These are phyloP conservation scores for Vitellaria paradoxa DNA, from an alignment of 179 eudicot genomes.

Conservation along the genomic window DNA sequence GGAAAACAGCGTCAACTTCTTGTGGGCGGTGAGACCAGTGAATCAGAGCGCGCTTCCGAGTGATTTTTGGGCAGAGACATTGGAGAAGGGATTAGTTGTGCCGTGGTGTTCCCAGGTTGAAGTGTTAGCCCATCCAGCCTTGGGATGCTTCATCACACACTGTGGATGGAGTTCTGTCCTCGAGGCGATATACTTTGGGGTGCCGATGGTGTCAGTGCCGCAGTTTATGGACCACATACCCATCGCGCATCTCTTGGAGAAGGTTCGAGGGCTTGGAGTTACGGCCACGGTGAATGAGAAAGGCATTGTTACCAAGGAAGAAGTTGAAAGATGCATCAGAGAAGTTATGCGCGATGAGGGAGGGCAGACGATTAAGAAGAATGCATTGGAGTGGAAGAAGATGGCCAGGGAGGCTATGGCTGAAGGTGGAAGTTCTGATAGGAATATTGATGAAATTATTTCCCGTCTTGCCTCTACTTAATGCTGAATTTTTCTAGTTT, in stretches of 20 bases:
- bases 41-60: slow-evolving; percentile 39
- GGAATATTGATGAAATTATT: slow-evolving; percentile 34
- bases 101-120: slow-evolving; percentile 53
- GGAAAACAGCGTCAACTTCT: slow-evolving; percentile 29
- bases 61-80: slow-evolving; percentile 17
- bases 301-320: slow-evolving; percentile 28
- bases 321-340: slow-evolving; percentile 27
- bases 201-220: slow-evolving; percentile 59
- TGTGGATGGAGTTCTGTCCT: slow-evolving; percentile 60
- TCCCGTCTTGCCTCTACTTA: slow-evolving; percentile 8
- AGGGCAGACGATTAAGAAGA: slow-evolving; percentile 25
- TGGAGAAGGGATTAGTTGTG: slow-evolving; percentile 34
- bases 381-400: slow-evolving; percentile 35
- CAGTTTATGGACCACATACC: slow-evolving; percentile 57
- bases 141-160: slow-evolving; percentile 41
- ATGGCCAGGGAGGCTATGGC: slow-evolving; percentile 39
- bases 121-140: slow-evolving; percentile 27
- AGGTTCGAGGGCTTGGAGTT: slow-evolving; percentile 52
- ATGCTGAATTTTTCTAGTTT: neutral
- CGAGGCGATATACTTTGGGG: slow-evolving; percentile 51
- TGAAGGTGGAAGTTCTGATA: slow-evolving; percentile 42
- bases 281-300: slow-evolving; percentile 31
- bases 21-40: slow-evolving; percentile 48
- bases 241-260: slow-evolving; percentile 50
- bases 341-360: slow-evolving; percentile 46